Evolutionary conservation across 1,284 basidiomycete species (phyloP).

Genomic region (Cutaneotrichosporon cavernicola): DNA sequence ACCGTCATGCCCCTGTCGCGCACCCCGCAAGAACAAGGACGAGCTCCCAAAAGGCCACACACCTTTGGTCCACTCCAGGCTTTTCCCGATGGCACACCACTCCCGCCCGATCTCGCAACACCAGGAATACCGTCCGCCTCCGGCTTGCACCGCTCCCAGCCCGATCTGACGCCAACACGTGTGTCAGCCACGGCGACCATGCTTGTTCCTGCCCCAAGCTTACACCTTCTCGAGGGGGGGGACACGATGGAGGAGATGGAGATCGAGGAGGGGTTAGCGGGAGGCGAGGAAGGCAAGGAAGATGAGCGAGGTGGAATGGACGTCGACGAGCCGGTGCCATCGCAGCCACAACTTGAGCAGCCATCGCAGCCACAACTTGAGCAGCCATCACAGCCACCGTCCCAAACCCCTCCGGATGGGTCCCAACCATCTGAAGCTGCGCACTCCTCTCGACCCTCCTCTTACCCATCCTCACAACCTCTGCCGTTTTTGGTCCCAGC

Average conservation of each 20-base stretch:
- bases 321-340: not conserved
- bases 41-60: constrained; percentile 9
- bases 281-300: not conserved
- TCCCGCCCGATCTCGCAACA: not conserved
- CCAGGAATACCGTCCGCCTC: not conserved
- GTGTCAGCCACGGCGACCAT: not conserved
- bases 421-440: too few species aligned
- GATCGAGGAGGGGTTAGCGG: constrained; percentile 8
- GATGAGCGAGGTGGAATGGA: not conserved
- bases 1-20: constrained; percentile 37
- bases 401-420: too few species aligned
- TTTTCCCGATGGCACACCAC: constrained; percentile 16
- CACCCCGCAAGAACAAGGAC: constrained; percentile 33
- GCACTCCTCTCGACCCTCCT: not conserved
- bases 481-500: not conserved
- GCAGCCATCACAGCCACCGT: too few species aligned
- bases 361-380: not conserved
- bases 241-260: constrained; percentile 14
- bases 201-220: not conserved
- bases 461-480: not conserved
- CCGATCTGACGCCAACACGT: not conserved
- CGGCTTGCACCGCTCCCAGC: not conserved
- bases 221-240: not conserved
- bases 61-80: constrained; percentile 24
- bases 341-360: not conserved